Evolutionary conservation across 306 rosid genomes (phyloP).

Genomic region (Spatholobus suberectus): DNA sequence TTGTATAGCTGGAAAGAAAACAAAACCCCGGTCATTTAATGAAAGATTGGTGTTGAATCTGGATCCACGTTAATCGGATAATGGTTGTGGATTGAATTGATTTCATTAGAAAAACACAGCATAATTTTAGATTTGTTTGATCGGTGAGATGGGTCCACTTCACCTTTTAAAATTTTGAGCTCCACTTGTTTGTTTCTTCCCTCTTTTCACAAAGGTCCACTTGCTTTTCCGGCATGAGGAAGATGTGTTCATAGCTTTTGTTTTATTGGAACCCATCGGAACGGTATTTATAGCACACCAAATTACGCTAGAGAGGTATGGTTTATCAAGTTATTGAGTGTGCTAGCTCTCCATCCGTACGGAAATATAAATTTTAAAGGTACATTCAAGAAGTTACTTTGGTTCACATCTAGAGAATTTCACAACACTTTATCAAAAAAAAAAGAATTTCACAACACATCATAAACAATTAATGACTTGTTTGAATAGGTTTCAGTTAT

Average conservation of each 20-base stretch:
- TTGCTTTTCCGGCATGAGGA: slow-evolving; percentile 40
- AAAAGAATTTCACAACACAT: not conserved
- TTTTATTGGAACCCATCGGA: slow-evolving; percentile 13
- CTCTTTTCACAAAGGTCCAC: slow-evolving; percentile 43
- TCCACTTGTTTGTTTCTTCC: slow-evolving; percentile 36
- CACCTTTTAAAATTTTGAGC: slow-evolving; percentile 31
- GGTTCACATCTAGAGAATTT: not conserved
- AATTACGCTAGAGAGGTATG: not conserved
- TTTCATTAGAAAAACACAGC: not conserved
- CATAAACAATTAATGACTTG: not conserved
- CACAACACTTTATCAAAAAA: too few relatives aligned
- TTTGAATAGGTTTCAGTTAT: not conserved
- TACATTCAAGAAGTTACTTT: not conserved
- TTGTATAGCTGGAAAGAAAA: slow-evolving; percentile 2
- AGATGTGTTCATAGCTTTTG: slow-evolving; percentile 36
- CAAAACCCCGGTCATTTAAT: not conserved
- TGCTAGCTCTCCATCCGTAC: not conserved
- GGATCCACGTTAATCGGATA: not conserved
- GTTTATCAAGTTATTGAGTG: not conserved
- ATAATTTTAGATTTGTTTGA: slow-evolving; percentile 36
- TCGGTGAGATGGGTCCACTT: slow-evolving; percentile 35
- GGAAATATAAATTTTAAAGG: not conserved
- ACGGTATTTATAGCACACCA: not conserved
- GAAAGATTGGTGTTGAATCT: not conserved
- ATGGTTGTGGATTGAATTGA: slow-evolving; percentile 6